Conservation (phyloP, 2,329 filamentous ascomycete genomes). For the Nemania serpens region DNA sequence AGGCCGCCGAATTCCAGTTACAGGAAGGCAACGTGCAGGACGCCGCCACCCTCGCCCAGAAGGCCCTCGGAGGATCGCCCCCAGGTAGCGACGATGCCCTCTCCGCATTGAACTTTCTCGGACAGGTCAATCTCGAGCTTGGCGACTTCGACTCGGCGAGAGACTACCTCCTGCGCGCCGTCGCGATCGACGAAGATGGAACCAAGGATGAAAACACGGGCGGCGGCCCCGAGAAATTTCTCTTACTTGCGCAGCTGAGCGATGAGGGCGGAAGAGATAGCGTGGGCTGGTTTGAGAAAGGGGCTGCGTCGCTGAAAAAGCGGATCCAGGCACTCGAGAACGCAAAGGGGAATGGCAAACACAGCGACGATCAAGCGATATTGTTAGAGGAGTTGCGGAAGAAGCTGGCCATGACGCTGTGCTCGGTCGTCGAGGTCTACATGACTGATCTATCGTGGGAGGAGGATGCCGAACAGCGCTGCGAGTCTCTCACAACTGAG, state of each 20-base stretch:
- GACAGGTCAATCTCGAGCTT: slow-evolving; percentile 79
- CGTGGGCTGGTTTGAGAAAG: slow-evolving; percentile 70
- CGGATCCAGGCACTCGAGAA: slow-evolving; percentile 70
- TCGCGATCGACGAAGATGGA: slow-evolving; percentile 77
- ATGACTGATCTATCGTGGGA: slow-evolving; percentile 98
- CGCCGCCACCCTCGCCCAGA: slow-evolving; percentile 38
- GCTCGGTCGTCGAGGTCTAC: slow-evolving; percentile 93
- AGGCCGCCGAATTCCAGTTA: slow-evolving; percentile 41
- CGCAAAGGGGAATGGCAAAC: slow-evolving; percentile 32
- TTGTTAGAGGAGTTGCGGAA: slow-evolving; percentile 70
- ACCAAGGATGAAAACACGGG: slow-evolving; percentile 70
- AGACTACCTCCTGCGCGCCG: slow-evolving; percentile 72
- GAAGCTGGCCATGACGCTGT: slow-evolving; percentile 89
- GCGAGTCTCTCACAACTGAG: slow-evolving; percentile 88
- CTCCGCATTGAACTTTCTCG: slow-evolving; percentile 74
- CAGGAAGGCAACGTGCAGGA: slow-evolving; percentile 41
- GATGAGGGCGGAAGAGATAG: slow-evolving; percentile 70
- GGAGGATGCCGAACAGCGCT: slow-evolving; percentile 83
- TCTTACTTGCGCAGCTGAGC: slow-evolving; percentile 91
- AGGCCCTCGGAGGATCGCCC: slow-evolving; percentile 37
- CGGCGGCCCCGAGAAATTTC: slow-evolving; percentile 89
- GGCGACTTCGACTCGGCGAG: slow-evolving; percentile 80
- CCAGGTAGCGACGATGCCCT: slow-evolving; percentile 56
- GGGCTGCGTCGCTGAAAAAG: slow-evolving; percentile 71
- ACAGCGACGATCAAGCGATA: slow-evolving; percentile 41